phyloP scores from a whole-genome alignment of 441 rosid genomes.

The Geranium incanum region DNA sequence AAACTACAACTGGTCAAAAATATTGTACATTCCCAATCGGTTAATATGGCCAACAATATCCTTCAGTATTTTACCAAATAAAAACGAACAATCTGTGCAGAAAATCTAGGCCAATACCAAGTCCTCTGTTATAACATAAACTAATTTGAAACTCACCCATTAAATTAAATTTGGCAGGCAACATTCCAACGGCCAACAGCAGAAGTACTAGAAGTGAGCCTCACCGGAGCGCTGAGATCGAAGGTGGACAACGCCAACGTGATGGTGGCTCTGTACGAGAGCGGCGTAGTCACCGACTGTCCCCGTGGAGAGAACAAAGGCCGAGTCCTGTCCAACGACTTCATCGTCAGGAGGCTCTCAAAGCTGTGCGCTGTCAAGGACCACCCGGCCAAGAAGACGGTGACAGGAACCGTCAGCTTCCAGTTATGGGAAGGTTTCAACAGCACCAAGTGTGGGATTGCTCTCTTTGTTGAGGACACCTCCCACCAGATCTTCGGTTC shows the following conservation, averaged over 20 bases:
- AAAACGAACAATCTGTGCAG: too few species aligned
- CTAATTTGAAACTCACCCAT: not conserved
- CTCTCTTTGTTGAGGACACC: conserved; percentile 55
- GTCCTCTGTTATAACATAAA: too few species aligned
- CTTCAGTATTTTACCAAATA: too few species aligned
- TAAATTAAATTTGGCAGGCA: conserved; percentile 37
- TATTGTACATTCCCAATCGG: too few species aligned
- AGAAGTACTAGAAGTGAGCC: conserved; percentile 48
- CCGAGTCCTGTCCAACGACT: conserved; percentile 58
- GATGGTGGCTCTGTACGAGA: conserved; percentile 78
- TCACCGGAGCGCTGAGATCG: conserved; percentile 51
- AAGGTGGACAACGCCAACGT: conserved; percentile 52
- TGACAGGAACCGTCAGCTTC: conserved; percentile 56
- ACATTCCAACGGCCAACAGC: conserved; percentile 54
- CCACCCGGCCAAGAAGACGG: conserved; percentile 45
- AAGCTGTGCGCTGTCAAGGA: conserved; percentile 63
- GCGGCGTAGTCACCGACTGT: conserved; percentile 59
- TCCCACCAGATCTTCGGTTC: conserved; percentile 64
- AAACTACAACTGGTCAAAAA: too few species aligned
- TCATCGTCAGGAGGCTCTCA: conserved; percentile 69
- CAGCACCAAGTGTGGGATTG: conserved; percentile 53
- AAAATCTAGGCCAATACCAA: too few species aligned
- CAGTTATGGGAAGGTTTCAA: conserved; percentile 69
- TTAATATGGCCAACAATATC: too few species aligned
- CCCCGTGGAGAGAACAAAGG: conserved; percentile 68